Conservation (phyloP, 148 eudicot species). For the Pharnaceum exiguum region DNA sequence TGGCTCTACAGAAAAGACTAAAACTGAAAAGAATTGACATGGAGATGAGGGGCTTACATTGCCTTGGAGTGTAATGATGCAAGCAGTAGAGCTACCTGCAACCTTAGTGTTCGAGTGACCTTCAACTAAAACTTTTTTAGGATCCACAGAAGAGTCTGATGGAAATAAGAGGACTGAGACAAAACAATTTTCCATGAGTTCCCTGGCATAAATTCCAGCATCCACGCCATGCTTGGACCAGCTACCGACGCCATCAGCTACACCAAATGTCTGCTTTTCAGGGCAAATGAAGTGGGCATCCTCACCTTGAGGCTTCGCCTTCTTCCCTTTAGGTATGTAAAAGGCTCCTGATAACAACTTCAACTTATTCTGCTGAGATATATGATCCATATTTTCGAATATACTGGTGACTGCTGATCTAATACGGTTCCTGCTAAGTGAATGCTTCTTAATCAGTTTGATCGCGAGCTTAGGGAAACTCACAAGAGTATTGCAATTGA, state of each 20-base stretch:
- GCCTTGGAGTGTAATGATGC: constrained; percentile 86
- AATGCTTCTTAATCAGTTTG: too few relatives aligned
- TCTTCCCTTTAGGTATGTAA: constrained; percentile 91
- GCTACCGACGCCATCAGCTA: constrained; percentile 99
- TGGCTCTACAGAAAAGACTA: too few relatives aligned
- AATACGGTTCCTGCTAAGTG: too few relatives aligned
- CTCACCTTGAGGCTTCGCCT: constrained; percentile 84
- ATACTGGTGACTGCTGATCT: too few relatives aligned
- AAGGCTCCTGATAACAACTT: constrained; percentile 72
- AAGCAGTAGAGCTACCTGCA: constrained; percentile 88
- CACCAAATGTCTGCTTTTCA: constrained; percentile 64
- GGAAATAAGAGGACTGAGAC: too few relatives aligned
- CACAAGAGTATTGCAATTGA: too few relatives aligned
- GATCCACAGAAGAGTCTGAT: constrained; percentile 71
- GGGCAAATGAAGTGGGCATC: constrained; percentile 93
- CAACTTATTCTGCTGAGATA: constrained; percentile 32
- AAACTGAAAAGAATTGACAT: too few relatives aligned
- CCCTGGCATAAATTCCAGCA: constrained; percentile 86
- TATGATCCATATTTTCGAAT: too few relatives aligned
- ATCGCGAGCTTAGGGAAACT: too few relatives aligned
- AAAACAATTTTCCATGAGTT: constrained; percentile 87
- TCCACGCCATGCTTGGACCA: constrained; percentile 91
- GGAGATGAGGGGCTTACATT: too few relatives aligned
- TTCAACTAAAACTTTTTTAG: constrained; percentile 64
- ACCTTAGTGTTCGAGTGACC: constrained; percentile 62